Conservation (phyloP, 495 filamentous ascomycete species). For the Neurospora tetrasperma region DNA sequence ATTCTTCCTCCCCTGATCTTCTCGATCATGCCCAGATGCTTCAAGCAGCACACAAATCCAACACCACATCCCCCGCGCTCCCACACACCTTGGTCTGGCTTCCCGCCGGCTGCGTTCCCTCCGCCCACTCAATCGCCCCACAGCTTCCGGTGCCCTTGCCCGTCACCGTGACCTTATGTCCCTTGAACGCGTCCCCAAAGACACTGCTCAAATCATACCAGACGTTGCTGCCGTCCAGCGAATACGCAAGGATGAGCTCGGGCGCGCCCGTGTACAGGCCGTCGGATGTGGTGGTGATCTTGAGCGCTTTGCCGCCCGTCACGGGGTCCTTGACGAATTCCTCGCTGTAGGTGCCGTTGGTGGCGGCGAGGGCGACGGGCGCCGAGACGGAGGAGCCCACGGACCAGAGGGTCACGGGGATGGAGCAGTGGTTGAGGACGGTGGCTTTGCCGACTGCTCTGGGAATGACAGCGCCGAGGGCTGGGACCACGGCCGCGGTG, state of each 20-base stretch:
- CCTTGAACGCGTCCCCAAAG: constrained; percentile 47
- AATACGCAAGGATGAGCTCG: constrained; percentile 45
- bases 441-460: constrained; percentile 35
- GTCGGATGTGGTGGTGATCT: constrained; percentile 40
- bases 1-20: not conserved
- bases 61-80: constrained; percentile 20
- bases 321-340: constrained; percentile 32
- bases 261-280: constrained; percentile 45
- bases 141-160: constrained; percentile 30
- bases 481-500: constrained; percentile 1
- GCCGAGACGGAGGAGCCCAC: constrained; percentile 38
- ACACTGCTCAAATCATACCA: constrained; percentile 50
- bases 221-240: constrained; percentile 35
- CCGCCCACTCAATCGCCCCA: constrained; percentile 39
- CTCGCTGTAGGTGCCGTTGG: constrained; percentile 31
- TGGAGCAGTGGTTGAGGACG: constrained; percentile 42
- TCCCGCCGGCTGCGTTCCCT: constrained; percentile 37
- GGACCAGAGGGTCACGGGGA: constrained; percentile 45
- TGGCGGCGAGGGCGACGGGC: constrained; percentile 29
- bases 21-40: too few species aligned
- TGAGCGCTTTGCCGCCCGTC: constrained; percentile 47
- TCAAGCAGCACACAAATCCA: constrained; percentile 21
- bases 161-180: constrained; percentile 29
- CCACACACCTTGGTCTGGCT: constrained; percentile 43
- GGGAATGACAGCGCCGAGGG: not conserved